A percentile compares a stretch with the other conserved stretches of the same genome.
These are phyloP conservation scores for Penicillium arizonense DNA, from an alignment of 495 filamentous ascomycete species.

Conservation along the genomic window DNA sequence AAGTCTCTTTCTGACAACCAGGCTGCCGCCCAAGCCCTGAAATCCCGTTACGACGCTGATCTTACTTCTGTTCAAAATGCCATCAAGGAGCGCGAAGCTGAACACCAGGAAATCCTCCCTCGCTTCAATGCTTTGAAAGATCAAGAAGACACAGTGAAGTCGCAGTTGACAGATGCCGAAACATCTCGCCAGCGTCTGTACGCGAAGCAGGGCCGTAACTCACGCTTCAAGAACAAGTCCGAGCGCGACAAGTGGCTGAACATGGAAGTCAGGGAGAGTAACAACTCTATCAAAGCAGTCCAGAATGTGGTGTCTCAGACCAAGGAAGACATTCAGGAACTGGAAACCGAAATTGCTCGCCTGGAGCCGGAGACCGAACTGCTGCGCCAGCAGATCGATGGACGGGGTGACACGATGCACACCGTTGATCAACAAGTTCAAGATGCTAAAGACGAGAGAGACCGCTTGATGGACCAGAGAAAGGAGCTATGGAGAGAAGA, in stretches of 20 bases:
- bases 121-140: conserved; percentile 70
- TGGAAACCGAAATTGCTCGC: conserved; percentile 66
- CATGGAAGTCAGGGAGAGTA: conserved; percentile 78
- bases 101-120: conserved; percentile 70
- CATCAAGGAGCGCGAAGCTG: conserved; percentile 74
- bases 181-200: conserved; percentile 76
- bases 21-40: conserved; percentile 70
- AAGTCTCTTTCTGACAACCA: conserved; percentile 79
- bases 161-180: conserved; percentile 73
- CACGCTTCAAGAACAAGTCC: conserved; percentile 80
- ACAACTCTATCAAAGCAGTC: conserved; percentile 68
- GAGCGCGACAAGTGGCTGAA: conserved; percentile 85
- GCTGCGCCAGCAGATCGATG: conserved; percentile 72
- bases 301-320: conserved; percentile 80
- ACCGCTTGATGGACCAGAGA: conserved; percentile 79
- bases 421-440: conserved; percentile 69
- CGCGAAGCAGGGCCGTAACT: conserved; percentile 90
- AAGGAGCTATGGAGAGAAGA: conserved; percentile 92
- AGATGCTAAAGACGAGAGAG: conserved; percentile 74
- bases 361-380: conserved; percentile 71
- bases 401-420: conserved; percentile 70
- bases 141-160: conserved; percentile 66
- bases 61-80: conserved; percentile 67
- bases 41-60: conserved; percentile 67
- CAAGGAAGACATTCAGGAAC: conserved; percentile 75